Percentiles rank a stretch among this genome's conserved stretches.
Conservation (phyloP, 106 monocot genomes). For the Allium sativum region DNA sequence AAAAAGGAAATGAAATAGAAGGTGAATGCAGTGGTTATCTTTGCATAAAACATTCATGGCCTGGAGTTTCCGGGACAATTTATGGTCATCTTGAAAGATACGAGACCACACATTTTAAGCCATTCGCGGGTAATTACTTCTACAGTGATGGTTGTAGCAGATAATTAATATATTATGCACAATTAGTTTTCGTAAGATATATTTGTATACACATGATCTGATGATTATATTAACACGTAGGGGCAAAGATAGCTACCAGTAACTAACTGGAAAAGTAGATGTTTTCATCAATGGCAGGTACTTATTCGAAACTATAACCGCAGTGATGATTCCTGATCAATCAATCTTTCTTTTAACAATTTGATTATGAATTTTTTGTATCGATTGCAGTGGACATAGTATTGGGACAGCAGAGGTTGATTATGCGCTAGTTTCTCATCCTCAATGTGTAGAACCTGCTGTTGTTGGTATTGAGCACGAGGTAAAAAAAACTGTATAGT, state of each 20-base stretch:
- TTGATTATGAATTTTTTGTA: not conserved
- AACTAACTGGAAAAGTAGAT: constrained; percentile 98
- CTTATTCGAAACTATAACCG: no score
- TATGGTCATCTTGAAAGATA: constrained; percentile 99
- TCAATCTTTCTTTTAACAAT: no score
- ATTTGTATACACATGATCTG: not conserved
- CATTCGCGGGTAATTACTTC: constrained; percentile 94
- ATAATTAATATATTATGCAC: constrained; percentile 17
- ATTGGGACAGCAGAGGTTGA: constrained; percentile 99
- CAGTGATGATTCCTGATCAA: no score
- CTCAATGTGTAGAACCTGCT: constrained; percentile 90
- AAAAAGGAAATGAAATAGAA: constrained; percentile 89
- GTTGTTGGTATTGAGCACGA: constrained; percentile 98
- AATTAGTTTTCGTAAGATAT: not conserved
- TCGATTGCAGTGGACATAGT: constrained; percentile 75
- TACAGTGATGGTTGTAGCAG: constrained; percentile 97
- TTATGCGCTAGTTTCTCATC: constrained; percentile 89
- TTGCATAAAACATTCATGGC: constrained; percentile 91
- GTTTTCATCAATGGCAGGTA: constrained; percentile 99
- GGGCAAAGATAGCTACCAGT: constrained; percentile 87
- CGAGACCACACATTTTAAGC: constrained; percentile 95
- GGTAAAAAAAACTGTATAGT: constrained; percentile 22
- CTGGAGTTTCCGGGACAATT: constrained; percentile 88
- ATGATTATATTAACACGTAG: constrained; percentile 24
- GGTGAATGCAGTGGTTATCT: constrained; percentile 98